These are phyloP conservation scores for Primulina huaijiensis DNA, from an alignment of 257 asterid species.

Conservation along the genomic window DNA sequence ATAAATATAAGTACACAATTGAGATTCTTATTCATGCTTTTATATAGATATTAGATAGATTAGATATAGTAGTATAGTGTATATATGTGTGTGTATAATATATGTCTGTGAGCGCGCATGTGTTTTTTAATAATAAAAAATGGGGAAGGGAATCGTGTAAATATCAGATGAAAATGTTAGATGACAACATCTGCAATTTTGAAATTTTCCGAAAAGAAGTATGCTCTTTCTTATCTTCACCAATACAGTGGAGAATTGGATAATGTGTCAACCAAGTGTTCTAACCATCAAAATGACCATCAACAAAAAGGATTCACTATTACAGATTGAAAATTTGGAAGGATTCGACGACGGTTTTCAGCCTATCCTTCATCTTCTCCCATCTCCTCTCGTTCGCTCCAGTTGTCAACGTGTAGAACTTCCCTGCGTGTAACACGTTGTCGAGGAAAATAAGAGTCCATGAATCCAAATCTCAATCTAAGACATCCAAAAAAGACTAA, in stretches of 20 bases:
- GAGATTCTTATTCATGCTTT: too few species aligned
- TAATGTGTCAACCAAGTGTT: too few species aligned
- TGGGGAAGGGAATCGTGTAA: too few species aligned
- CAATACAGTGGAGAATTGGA: background rate
- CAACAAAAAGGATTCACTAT: background rate
- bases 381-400: conserved; percentile 93
- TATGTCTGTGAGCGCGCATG: too few species aligned
- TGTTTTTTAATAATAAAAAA: too few species aligned
- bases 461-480: background rate
- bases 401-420: conserved; percentile 81
- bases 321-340: conserved; percentile 66
- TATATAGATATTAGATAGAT: too few species aligned
- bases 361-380: conserved; percentile 87
- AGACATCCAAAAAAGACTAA: background rate
- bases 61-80: too few species aligned
- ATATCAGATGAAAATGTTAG: too few species aligned
- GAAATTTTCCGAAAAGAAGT: background rate
- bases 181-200: too few species aligned
- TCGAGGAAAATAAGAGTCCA: background rate
- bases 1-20: too few species aligned
- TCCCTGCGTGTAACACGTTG: conserved; percentile 47
- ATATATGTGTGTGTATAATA: too few species aligned
- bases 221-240: conserved; percentile 47
- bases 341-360: conserved; percentile 73
- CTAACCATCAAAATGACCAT: background rate